These are phyloP conservation scores for Auxenochlorella pyrenoidosa DNA, from an alignment of 139 green algal species.

Conservation along the genomic window DNA sequence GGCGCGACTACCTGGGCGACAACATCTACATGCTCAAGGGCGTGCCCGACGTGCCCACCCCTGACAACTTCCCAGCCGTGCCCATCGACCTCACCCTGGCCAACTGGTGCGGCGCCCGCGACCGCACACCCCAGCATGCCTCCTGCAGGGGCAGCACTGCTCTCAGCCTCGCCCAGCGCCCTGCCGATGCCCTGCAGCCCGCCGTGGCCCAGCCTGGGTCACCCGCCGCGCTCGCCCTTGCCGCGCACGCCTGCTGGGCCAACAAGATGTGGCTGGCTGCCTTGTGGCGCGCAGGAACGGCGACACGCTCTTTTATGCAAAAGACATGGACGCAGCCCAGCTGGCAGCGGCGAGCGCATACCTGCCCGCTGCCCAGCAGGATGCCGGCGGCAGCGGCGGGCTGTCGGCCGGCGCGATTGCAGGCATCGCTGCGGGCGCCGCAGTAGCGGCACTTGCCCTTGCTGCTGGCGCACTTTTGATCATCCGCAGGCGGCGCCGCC, in stretches of 20 bases:
- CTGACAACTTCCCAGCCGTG: background rate
- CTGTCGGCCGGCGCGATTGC: background rate
- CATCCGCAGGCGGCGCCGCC: background rate
- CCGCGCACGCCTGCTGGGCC: too few species aligned
- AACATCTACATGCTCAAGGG: constrained; percentile 1
- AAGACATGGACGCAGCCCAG: background rate
- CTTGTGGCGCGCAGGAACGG: background rate
- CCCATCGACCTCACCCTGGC: background rate
- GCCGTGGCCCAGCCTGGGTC: too few species aligned
- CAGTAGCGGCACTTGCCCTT: background rate
- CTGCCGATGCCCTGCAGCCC: too few species aligned
- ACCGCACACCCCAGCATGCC: too few species aligned
- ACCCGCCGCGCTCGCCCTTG: too few species aligned
- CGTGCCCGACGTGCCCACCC: background rate
- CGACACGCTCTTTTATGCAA: background rate
- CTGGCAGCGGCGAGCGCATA: background rate
- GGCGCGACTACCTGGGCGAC: background rate
- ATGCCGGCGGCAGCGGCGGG: background rate
- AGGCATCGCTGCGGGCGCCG: background rate
- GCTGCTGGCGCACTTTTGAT: background rate
- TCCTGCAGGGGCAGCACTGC: too few species aligned
- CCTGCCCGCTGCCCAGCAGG: background rate
- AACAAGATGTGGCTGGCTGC: too few species aligned
- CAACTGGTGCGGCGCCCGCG: constrained; percentile 6
- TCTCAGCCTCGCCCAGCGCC: too few species aligned